Evolutionary conservation across 2,329 filamentous ascomycete species (phyloP).

Genomic region (Pseudogymnoascus sp.): DNA sequence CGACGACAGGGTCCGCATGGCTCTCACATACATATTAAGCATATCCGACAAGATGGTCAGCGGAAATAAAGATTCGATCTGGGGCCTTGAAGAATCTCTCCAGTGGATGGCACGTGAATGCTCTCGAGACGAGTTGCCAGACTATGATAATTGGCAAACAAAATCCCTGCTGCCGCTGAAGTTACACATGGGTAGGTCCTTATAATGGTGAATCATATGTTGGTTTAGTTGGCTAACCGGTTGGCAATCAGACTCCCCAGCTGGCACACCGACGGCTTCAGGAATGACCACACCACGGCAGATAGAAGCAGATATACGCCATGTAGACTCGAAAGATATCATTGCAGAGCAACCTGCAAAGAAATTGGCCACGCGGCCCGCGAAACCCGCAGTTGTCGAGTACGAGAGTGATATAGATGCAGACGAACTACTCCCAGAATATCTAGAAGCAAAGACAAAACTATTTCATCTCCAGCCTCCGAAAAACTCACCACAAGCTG

Average conservation of each 20-base stretch:
- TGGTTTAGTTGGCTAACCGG: conserved; percentile 13
- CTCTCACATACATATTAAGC: conserved; percentile 58
- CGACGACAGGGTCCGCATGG: conserved; percentile 52
- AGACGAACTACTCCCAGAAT: conserved; percentile 66
- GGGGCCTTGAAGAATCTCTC: conserved; percentile 80
- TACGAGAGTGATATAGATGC: conserved; percentile 67
- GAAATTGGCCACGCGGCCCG: background rate
- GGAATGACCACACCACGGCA: conserved; percentile 26
- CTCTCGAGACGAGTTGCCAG: conserved; percentile 58
- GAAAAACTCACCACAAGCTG: conserved; percentile 33
- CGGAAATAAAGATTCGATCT: conserved; percentile 58
- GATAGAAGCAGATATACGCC: conserved; percentile 24
- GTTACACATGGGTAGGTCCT: conserved; percentile 25
- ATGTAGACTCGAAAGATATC: conserved; percentile 16
- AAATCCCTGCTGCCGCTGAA: conserved; percentile 21
- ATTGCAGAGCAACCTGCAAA: conserved; percentile 10
- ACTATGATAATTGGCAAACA: conserved; percentile 51
- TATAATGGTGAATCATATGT: background rate
- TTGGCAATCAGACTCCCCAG: conserved; percentile 23
- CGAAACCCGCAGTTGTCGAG: conserved; percentile 30
- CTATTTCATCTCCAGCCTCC: conserved; percentile 56
- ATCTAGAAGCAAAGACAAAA: conserved; percentile 64
- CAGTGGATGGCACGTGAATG: conserved; percentile 86
- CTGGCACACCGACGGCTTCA: conserved; percentile 27
- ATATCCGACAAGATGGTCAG: conserved; percentile 55